Percentiles rank a stretch among this genome's conserved stretches.
Conservation (phyloP, 2,329 filamentous ascomycete species). For the Claviceps quebecensis region DNA sequence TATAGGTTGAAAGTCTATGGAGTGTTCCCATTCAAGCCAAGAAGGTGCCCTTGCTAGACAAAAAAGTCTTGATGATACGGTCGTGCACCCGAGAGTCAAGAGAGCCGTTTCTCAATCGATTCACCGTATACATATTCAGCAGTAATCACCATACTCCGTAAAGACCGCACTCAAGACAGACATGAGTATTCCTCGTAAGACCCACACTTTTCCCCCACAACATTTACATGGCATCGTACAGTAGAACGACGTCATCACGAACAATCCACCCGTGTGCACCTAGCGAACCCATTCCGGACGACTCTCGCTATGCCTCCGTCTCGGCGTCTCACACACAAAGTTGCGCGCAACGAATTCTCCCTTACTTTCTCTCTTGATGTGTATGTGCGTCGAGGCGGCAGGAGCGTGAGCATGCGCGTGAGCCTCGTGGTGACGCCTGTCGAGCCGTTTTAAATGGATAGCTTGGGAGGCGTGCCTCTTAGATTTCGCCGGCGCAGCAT, state of each 20-base stretch:
- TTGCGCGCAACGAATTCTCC: neutral
- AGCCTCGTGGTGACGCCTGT: neutral
- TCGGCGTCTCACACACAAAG: neutral
- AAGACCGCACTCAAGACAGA: too few species aligned
- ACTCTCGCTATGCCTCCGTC: slow-evolving; percentile 2
- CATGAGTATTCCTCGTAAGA: too few species aligned
- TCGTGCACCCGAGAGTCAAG: too few species aligned
- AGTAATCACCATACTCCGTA: too few species aligned
- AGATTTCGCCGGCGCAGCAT: slow-evolving; percentile 3
- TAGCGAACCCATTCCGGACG: slow-evolving; percentile 5
- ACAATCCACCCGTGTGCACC: neutral
- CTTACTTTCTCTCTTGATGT: neutral
- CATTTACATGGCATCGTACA: too few species aligned
- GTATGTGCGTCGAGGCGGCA: neutral
- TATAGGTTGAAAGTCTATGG: too few species aligned
- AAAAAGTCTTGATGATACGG: too few species aligned
- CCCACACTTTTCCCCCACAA: too few species aligned
- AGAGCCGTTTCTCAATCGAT: too few species aligned
- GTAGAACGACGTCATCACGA: neutral
- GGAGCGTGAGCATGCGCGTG: neutral
- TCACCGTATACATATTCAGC: too few species aligned
- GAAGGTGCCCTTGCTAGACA: too few species aligned
- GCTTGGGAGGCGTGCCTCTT: slow-evolving; percentile 1
- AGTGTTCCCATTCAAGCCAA: too few species aligned
- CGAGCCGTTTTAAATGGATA: slow-evolving; percentile 2